Conservation (phyloP, 2,329 filamentous ascomycete species). For the Anthostomella pinea region DNA sequence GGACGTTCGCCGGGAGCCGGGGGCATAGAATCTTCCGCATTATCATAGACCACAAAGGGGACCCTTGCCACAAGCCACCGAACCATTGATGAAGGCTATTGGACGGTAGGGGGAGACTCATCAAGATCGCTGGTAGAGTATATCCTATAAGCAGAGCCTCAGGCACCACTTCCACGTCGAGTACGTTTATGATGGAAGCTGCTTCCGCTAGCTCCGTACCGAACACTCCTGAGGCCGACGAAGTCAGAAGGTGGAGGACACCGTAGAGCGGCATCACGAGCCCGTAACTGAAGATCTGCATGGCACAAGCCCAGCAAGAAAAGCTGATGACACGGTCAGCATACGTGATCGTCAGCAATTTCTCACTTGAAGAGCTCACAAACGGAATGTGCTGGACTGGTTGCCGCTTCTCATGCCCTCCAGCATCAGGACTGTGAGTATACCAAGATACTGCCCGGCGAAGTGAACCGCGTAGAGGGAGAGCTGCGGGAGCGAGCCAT, state of each 20-base stretch:
- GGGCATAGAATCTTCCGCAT: slow-evolving; percentile 10
- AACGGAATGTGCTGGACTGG: slow-evolving; percentile 11
- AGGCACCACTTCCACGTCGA: slow-evolving; percentile 9
- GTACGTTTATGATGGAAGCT: slow-evolving; percentile 2
- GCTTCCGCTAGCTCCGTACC: slow-evolving; percentile 8
- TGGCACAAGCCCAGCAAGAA: slow-evolving; percentile 14
- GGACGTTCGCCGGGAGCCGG: no score
- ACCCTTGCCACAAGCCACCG: slow-evolving; percentile 18
- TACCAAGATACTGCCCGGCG: slow-evolving; percentile 16
- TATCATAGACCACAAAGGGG: slow-evolving; percentile 13
- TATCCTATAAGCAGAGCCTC: slow-evolving; percentile 13
- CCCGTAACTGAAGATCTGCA: slow-evolving; percentile 17
- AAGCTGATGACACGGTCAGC: slow-evolving; percentile 11
- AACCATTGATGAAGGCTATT: slow-evolving; percentile 18
- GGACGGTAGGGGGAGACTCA: slow-evolving; percentile 14
- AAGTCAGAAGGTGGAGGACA: slow-evolving; percentile 14
- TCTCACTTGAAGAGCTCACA: slow-evolving; percentile 9
- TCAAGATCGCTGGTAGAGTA: slow-evolving; percentile 13
- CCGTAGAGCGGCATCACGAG: slow-evolving; percentile 19
- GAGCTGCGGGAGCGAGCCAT: slow-evolving; percentile 12
- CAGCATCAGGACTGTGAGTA: slow-evolving; percentile 15
- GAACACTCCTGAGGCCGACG: slow-evolving; percentile 6
- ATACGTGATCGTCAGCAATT: neutral
- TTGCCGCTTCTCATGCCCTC: slow-evolving; percentile 16
- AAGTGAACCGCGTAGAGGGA: slow-evolving; percentile 19